Percentiles rank a stretch among this genome's conserved stretches.
Conservation (phyloP, 1,284 basidiomycete species). For the Naganishia sp. region DNA sequence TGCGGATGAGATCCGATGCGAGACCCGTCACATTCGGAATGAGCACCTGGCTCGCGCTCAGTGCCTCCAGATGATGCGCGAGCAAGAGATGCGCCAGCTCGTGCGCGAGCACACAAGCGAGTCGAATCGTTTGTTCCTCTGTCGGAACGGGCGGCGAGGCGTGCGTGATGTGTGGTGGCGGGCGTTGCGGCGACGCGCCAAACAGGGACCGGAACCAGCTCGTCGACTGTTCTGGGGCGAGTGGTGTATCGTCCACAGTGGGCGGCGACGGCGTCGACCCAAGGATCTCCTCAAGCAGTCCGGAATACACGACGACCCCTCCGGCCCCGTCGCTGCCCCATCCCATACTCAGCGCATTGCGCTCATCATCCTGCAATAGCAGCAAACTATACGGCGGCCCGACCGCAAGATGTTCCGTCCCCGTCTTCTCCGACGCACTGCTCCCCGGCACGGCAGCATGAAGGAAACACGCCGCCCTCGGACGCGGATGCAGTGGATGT, state of each 20-base stretch:
- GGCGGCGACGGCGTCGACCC: conserved; percentile 48
- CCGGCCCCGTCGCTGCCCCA: conserved; percentile 86
- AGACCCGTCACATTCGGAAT: conserved; percentile 77
- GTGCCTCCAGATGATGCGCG: conserved; percentile 82
- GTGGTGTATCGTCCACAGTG: conserved; percentile 25
- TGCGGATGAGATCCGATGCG: conserved; percentile 69
- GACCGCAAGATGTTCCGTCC: conserved; percentile 53
- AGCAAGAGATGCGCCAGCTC: conserved; percentile 83
- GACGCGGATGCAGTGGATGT: conserved; percentile 50
- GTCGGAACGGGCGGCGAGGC: conserved; percentile 61
- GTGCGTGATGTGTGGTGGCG: conserved; percentile 42
- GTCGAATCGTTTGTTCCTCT: conserved; percentile 73
- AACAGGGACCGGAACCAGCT: conserved; percentile 57
- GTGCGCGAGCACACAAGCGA: conserved; percentile 82
- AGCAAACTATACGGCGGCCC: conserved; percentile 84
- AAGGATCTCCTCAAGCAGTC: conserved; percentile 78
- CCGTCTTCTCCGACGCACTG: conserved; percentile 36
- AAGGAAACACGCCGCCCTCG: conserved; percentile 46
- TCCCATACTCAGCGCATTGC: conserved; percentile 88
- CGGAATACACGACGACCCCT: conserved; percentile 85
- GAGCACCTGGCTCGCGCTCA: conserved; percentile 77
- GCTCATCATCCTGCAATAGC: conserved; percentile 73
- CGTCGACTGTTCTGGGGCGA: background rate
- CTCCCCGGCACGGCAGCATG: conserved; percentile 47
- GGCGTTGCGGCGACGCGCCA: conserved; percentile 44